A percentile compares a stretch with the other conserved stretches of the same genome.
These are phyloP conservation scores for Triangularia setosa DNA, from an alignment of 2,329 filamentous ascomycete genomes.

Conservation along the genomic window DNA sequence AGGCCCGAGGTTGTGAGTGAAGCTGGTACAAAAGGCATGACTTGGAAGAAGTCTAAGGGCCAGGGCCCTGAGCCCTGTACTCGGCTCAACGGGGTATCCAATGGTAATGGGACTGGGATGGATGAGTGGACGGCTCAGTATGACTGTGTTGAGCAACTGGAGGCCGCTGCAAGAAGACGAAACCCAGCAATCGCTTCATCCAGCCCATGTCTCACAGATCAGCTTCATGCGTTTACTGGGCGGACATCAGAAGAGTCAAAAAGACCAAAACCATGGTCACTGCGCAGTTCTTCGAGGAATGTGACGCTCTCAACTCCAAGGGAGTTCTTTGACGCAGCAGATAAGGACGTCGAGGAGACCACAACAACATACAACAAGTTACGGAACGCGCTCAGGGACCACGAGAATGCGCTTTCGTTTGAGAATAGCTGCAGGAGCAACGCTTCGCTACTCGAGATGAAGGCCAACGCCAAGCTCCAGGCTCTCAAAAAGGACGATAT, in stretches of 20 bases:
- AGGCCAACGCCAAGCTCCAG: constrained; percentile 40
- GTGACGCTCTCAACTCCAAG: not conserved
- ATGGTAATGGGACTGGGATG: not conserved
- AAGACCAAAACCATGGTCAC: not conserved
- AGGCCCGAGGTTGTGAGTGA: constrained; percentile 8
- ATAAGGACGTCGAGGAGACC: not conserved
- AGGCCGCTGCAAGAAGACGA: not conserved
- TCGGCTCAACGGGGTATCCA: not conserved
- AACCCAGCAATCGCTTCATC: not conserved
- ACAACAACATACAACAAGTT: constrained; percentile 10
- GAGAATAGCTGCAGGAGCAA: constrained; percentile 16
- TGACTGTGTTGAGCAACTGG: not conserved
- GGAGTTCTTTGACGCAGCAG: not conserved
- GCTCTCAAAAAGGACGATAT: constrained; percentile 36
- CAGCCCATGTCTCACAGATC: not conserved
- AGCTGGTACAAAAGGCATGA: not conserved
- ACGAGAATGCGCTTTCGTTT: constrained; percentile 18
- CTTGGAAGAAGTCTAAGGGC: not conserved
- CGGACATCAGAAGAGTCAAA: not conserved
- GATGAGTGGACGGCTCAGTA: not conserved
- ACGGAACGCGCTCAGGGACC: not conserved
- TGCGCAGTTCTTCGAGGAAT: not conserved
- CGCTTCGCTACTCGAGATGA: constrained; percentile 26
- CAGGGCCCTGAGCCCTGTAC: not conserved
- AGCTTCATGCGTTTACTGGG: not conserved